Evolutionary conservation across 495 filamentous ascomycete genomes (phyloP).

Genomic region (Penicillium parvum): DNA sequence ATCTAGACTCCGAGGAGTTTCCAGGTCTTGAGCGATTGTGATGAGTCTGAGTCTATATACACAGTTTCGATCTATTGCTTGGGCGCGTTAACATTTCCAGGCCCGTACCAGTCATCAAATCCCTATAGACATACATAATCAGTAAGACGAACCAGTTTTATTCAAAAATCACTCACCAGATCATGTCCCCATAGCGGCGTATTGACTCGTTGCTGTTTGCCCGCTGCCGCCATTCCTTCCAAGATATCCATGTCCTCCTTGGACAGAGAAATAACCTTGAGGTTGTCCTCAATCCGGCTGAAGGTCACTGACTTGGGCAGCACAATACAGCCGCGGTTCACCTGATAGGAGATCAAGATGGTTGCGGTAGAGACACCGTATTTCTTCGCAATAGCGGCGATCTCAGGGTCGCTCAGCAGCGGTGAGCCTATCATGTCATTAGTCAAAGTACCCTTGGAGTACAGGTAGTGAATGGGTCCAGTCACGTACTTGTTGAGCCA

Average conservation of each 20-base stretch:
- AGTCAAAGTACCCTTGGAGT: not conserved
- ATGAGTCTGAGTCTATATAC: not conserved
- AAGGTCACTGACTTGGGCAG: conserved; percentile 32
- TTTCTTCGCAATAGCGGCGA: conserved; percentile 20
- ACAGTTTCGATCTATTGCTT: not conserved
- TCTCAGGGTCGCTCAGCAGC: conserved; percentile 15
- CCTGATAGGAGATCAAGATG: conserved; percentile 21
- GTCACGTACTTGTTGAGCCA: conserved; percentile 14
- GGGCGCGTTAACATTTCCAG: not conserved
- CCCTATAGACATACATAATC: not conserved
- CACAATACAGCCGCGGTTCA: conserved; percentile 29
- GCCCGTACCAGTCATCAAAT: not conserved
- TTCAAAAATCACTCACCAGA: conserved; percentile 4
- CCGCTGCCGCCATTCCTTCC: conserved; percentile 19
- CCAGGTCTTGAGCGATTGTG: not conserved
- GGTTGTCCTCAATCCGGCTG: conserved; percentile 28
- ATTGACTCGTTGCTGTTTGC: conserved; percentile 22
- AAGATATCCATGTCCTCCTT: conserved; percentile 27
- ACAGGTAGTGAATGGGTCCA: not conserved
- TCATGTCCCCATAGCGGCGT: conserved; percentile 22
- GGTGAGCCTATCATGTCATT: conserved; percentile 12
- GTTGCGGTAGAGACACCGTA: conserved; percentile 16
- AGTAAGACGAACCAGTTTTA: not conserved
- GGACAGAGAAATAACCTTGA: conserved; percentile 23
- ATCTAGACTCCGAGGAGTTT: not conserved